Evolutionary conservation across 1,284 basidiomycete genomes (phyloP).

Genomic region (Coriolopsis trogii): DNA sequence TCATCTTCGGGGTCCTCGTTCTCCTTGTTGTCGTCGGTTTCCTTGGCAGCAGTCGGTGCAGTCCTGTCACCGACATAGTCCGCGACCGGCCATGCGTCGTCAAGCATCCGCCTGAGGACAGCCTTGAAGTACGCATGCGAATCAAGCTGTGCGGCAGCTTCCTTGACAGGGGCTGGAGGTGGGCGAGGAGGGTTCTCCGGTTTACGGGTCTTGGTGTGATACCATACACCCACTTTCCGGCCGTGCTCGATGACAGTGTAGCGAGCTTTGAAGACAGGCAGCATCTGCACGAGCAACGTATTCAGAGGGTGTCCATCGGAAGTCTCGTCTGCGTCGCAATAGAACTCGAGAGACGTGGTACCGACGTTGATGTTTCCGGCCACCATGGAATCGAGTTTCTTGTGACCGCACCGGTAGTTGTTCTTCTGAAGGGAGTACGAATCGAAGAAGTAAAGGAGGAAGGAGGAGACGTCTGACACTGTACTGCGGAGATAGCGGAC

Average conservation of each 20-base stretch:
- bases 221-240: not conserved
- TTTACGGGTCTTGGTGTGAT: not conserved
- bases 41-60: too few species aligned
- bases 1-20: too few species aligned
- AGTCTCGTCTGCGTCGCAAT: not conserved
- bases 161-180: not conserved
- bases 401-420: not conserved
- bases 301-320: not conserved
- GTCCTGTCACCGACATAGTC: not conserved
- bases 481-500: slow-evolving; percentile 11
- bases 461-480: not conserved
- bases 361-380: not conserved
- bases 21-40: too few species aligned
- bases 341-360: not conserved
- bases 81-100: not conserved
- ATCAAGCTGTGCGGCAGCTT: not conserved
- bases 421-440: not conserved
- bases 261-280: not conserved
- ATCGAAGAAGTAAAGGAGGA: slow-evolving; percentile 6
- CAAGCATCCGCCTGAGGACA: not conserved
- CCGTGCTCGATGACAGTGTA: not conserved
- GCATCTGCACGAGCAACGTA: not conserved
- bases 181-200: not conserved
- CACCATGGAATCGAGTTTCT: not conserved
- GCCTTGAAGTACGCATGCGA: not conserved